These are phyloP conservation scores for Tolypocladium guangdongense DNA, from an alignment of 2,329 filamentous ascomycete genomes.

Conservation along the genomic window DNA sequence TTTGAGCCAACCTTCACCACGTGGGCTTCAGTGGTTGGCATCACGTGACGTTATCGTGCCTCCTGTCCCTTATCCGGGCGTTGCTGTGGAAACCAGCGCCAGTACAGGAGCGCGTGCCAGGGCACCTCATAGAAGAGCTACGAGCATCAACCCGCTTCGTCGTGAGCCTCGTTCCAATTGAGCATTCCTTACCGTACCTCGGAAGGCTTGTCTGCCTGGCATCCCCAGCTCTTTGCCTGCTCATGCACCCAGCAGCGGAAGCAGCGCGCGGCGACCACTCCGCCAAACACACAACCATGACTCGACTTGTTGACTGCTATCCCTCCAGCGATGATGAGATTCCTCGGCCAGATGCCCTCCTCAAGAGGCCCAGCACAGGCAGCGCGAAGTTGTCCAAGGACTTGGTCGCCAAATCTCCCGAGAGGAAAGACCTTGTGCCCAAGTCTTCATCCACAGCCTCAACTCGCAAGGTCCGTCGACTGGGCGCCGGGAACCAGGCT, in stretches of 20 bases:
- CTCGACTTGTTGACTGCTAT: conserved; percentile 16
- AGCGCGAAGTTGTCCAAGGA: neutral
- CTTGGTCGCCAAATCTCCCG: conserved; percentile 2
- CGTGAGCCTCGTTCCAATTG: neutral
- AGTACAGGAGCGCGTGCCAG: no score
- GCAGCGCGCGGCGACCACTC: neutral
- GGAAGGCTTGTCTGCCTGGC: neutral
- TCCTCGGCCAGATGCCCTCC: conserved; percentile 24
- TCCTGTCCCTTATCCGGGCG: neutral
- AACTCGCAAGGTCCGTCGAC: conserved; percentile 19
- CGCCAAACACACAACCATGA: conserved; percentile 10
- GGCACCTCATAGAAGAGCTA: no score
- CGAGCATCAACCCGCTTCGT: neutral
- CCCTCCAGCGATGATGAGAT: conserved; percentile 30
- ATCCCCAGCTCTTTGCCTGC: neutral
- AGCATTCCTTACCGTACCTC: neutral
- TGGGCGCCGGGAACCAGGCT: conserved; percentile 11
- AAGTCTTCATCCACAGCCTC: conserved; percentile 14
- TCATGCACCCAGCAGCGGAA: neutral
- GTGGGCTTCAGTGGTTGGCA: no score
- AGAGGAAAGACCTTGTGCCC: conserved; percentile 9
- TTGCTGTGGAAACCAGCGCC: neutral
- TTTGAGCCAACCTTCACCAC: neutral
- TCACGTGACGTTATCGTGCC: neutral
- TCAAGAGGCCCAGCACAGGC: conserved; percentile 5